Conservation (phyloP, 345 rosid species). For the Rhizophora apiculata region DNA sequence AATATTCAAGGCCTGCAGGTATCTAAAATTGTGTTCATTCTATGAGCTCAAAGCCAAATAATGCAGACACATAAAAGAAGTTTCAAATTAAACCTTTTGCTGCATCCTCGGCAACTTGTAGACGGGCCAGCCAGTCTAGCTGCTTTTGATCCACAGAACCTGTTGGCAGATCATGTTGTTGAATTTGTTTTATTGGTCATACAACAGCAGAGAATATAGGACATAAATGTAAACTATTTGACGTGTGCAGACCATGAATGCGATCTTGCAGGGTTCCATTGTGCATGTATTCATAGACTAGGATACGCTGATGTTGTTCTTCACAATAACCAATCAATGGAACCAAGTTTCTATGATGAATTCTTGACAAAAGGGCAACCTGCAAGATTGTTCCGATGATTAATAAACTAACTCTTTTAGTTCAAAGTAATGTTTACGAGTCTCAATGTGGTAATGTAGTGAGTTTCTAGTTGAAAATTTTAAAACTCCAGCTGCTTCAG, state of each 20-base stretch:
- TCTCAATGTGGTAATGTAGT: not conserved
- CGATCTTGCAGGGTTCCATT: constrained; percentile 85
- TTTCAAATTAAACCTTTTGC: constrained; percentile 66
- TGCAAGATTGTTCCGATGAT: constrained; percentile 26
- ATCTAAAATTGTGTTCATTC: constrained; percentile 35
- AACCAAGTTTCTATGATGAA: constrained; percentile 95
- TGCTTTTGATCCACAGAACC: constrained; percentile 59
- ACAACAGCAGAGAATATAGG: constrained; percentile 6
- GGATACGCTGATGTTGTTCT: constrained; percentile 62
- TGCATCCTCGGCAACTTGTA: constrained; percentile 82
- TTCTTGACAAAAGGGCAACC: constrained; percentile 93
- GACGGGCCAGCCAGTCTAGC: constrained; percentile 72
- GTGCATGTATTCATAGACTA: constrained; percentile 97
- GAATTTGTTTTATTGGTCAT: not conserved
- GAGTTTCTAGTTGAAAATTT: not conserved
- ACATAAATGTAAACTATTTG: not conserved
- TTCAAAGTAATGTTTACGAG: not conserved
- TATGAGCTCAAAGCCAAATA: not conserved
- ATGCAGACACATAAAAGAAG: constrained; percentile 11
- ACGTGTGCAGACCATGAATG: constrained; percentile 55
- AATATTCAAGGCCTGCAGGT: constrained; percentile 88
- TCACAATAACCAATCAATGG: constrained; percentile 94
- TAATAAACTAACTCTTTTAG: not conserved
- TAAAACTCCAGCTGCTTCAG: not conserved
- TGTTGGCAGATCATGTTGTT: constrained; percentile 24